Base-by-base conservation (phyloP, 192 early-diverging fungal genomes). In the Coemansia furcata region DNA sequence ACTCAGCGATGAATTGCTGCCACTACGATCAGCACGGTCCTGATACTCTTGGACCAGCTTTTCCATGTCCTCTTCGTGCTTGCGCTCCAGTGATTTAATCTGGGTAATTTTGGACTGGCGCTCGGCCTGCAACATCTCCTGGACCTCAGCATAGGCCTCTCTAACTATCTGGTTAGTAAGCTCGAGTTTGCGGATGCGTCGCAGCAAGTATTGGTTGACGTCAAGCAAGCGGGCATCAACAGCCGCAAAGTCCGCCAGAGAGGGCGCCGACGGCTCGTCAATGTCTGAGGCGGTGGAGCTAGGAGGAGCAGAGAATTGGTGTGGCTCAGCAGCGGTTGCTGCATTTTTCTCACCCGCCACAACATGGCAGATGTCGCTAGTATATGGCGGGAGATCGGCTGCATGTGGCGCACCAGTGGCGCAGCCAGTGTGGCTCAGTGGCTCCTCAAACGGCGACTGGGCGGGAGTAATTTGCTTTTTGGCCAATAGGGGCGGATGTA, bases 161-260 rank as follows among this genome's bases (percentile, higher is more conserved):
- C 63, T 66, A 40, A 77, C 57, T 40, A 82, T 74, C 64, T 77
- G 80, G 62, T 82, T 82, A n/a, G 72, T 74, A 49, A 82, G 66
- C 76, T 82, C 80, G 8, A 82, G 80, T 52, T 82, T 82, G 59
- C 80, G 80, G 35, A 82, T 71, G 23, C 80, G 71, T 37, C 80
- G 75, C 66, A 74, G 52, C 39, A 82, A 49, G 30, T 77, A 69
- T 39, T 70, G 62, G 60, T 77, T 82, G 30, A 63, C 62, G 12
- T 63, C 69, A 33, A 65, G 44, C 36, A 64, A 57, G 40, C 52
- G 62, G 14, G 67, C 65, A 17, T 61, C 29, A n/a, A 54, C 44
- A 21, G 66, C 35, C 5, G 17, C 64, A 43, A 36, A 44, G 42
- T 72, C 73, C 7, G 23, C 66, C 19, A 60, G 21, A 9, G 58